These are phyloP conservation scores for Omphalea diandra DNA, from an alignment of 441 rosid genomes.

Conservation along the genomic window DNA sequence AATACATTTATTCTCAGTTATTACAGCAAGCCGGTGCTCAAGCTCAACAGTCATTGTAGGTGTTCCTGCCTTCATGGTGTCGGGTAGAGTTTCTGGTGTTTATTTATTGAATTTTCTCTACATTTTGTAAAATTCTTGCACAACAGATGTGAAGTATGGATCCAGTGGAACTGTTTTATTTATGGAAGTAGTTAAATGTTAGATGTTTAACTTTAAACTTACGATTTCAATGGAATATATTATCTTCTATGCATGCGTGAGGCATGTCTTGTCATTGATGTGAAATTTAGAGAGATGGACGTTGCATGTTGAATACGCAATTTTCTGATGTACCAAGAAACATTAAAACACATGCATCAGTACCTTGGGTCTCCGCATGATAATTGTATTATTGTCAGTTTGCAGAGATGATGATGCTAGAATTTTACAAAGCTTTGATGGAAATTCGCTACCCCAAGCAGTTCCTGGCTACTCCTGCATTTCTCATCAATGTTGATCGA, in stretches of 20 bases:
- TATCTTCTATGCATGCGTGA: no score
- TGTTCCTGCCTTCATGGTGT: neutral
- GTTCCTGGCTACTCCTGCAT: neutral
- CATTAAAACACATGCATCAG: neutral
- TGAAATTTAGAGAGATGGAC: no score
- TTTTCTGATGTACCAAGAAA: no score
- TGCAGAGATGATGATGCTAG: slow-evolving; percentile 22
- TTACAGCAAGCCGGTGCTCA: slow-evolving; percentile 39
- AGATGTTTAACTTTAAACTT: no score
- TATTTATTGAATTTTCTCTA: neutral
- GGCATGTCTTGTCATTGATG: no score
- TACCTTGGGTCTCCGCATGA: neutral
- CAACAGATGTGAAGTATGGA: neutral
- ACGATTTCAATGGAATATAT: neutral
- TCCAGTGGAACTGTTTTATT: neutral
- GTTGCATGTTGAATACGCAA: no score
- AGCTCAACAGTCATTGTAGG: slow-evolving; percentile 34
- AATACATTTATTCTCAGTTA: slow-evolving; percentile 56
- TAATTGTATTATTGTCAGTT: no score
- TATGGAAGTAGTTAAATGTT: neutral
- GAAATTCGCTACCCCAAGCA: neutral
- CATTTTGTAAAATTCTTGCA: neutral
- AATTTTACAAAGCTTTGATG: neutral
- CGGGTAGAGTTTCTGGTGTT: neutral
- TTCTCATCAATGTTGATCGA: neutral